Evolutionary conservation across 208 protist species (phyloP), one percentile per base, ranked within the genome.

Genomic region (Sergeia podlipaevii): DNA sequence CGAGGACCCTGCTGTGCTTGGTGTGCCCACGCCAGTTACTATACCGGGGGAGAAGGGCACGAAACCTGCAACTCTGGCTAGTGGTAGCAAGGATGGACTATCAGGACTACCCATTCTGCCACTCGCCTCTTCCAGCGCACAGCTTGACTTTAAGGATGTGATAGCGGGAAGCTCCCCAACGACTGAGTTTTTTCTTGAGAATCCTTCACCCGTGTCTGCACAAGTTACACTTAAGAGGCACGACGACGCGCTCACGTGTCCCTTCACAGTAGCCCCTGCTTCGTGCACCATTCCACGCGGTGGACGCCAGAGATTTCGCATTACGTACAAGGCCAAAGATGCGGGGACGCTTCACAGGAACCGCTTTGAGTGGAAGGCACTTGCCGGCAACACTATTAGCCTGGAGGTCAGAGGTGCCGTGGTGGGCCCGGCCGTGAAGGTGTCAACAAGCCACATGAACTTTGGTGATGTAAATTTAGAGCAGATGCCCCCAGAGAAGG

Each of bases 381-480:
- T 46, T 0, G 75, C 86, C 0, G 93, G 88, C 3, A 92, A 92
- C 53, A 49, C 53, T 11, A 24, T 96, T n/a, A 29, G 47, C 5
- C 11, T 96, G 20, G 71, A 75, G 38, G 34, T 79, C 34, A 65
- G 32, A 11, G 89, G 82, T 3, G 53, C 53, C 4, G 69, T 71
- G 1, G 24, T 55, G 11, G 79, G 85, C 0, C 85, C 90, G 1
- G 50, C 36, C 30, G 72, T 96, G 37, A 67, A 54, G 24, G 28
- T 58, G 44, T 92, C 83, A 7, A 67, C 54, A 17, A 69, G 49
- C 34, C 52, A 36, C 27, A n/a, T 97, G 21, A 60, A 96, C 71
- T 97, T 86, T 60, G 87, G 83, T 28, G 80, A 91, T 11, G 69
- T 92, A 1, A 52, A 81, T 41, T 48, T 96, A n/a, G 89, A 80